Evolutionary conservation across 1,284 basidiomycete genomes (phyloP), one percentile per base, ranked within the genome.

Genomic region (Rhodotorula sp.): DNA sequence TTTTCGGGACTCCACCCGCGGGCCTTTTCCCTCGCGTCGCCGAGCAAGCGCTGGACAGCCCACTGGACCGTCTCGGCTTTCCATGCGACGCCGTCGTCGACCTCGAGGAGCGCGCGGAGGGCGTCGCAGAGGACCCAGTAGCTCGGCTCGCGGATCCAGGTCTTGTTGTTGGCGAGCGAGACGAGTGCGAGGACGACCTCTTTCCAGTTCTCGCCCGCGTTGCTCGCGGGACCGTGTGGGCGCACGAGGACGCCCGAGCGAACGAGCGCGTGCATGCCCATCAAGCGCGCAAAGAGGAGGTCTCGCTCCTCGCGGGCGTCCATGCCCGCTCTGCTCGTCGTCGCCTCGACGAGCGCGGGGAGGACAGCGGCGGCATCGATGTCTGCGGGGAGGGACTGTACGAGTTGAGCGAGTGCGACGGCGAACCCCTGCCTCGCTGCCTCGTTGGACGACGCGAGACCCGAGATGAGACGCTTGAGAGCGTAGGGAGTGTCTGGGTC

Each of bases 391-490:
- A 97, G 85, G 56, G 89, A 85, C 29, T 89, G 87, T 47, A 98
- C 82, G 2, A 98, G 84, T 84, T 97, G 94, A 1, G 95, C 94
- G 74, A 99, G 83, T 27, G 94, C 92, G 54, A 98, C 94, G 13
- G 94, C 92, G 79, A 98, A 99, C 20, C 95, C 95, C 47, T 96
- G 82, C 74, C 95, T 83, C 79, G 92, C 94, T 81, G 91, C 93
- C 80, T 98, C 94, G 74, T 94, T 84, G 3, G 93, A 90, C 80
- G 91, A 94, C 0, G 90, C 92, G 34, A 99, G 83, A 27, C 95
- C 95, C 53, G 92, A 84, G 44, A 94, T 83, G 39, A 96, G 84
- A 47, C 94, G 82, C 70, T 91, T 86, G 77, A 96, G 87, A 10
- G 91, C 90, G 79, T 96, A 96, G 10, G 90, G 87, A 0, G 94